phyloP scores from a whole-genome alignment of 169 alveolate genomes.

The Eimeria acervulina region DNA sequence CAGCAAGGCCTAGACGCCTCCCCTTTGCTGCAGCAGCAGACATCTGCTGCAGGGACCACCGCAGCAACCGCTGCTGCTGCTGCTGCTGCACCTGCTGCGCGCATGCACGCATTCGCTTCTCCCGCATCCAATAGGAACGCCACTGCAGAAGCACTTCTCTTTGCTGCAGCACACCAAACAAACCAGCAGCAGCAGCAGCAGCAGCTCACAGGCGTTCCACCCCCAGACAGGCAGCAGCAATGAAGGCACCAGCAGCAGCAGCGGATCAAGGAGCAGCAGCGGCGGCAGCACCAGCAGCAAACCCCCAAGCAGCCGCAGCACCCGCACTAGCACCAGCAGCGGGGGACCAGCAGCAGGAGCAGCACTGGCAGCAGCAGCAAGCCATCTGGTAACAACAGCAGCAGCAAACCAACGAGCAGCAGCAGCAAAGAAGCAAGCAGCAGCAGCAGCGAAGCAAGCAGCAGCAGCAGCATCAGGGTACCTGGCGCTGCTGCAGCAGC shows the following conservation, averaged over 20 bases:
- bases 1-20: slow-evolving; percentile 21
- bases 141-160: slow-evolving; percentile 20
- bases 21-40: slow-evolving; percentile 54
- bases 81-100: slow-evolving; percentile 64
- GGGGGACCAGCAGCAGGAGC: not conserved
- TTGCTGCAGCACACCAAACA: slow-evolving; percentile 37
- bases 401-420: not conserved
- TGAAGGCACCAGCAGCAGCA: slow-evolving; percentile 11
- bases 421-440: slow-evolving; percentile 1
- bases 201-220: too few relatives aligned
- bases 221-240: too few relatives aligned
- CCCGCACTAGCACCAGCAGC: slow-evolving; percentile 29
- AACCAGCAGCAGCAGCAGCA: slow-evolving; percentile 29
- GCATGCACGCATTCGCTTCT: not conserved
- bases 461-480: slow-evolving; percentile 20
- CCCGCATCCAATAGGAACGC: not conserved
- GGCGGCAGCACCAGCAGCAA: slow-evolving; percentile 17
- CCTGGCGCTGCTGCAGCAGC: slow-evolving; percentile 56
- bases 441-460: not conserved
- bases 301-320: not conserved
- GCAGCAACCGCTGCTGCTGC: slow-evolving; percentile 56
- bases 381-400: not conserved
- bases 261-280: slow-evolving; percentile 7
- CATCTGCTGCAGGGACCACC: slow-evolving; percentile 35
- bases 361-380: slow-evolving; percentile 13